phyloP scores from a whole-genome alignment of 140 eudicot genomes.

The Flaveria floridana region DNA sequence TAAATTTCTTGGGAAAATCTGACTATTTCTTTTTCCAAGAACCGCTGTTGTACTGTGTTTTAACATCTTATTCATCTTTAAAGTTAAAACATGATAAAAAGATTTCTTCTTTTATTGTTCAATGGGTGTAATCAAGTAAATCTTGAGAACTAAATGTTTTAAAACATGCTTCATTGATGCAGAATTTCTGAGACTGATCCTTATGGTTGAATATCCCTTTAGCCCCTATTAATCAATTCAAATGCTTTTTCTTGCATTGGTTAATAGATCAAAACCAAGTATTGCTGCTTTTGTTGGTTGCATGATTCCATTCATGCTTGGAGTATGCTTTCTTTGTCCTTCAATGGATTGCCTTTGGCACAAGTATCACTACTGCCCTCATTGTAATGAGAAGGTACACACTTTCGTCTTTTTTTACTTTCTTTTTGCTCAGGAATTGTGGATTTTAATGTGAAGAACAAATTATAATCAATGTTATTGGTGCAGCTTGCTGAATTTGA shows the following conservation, averaged over 20 bases:
- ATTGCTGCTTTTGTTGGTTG: constrained; percentile 91
- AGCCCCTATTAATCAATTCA: constrained; percentile 32
- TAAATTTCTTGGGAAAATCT: too few species aligned
- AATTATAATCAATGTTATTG: not conserved
- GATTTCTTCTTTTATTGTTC: not conserved
- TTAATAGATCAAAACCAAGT: constrained; percentile 72
- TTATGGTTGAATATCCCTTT: not conserved
- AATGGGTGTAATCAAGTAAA: constrained; percentile 7
- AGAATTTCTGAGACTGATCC: not conserved
- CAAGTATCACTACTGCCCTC: constrained; percentile 90
- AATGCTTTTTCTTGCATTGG: constrained; percentile 3
- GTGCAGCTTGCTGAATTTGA: constrained; percentile 82
- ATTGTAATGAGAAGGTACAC: constrained; percentile 79
- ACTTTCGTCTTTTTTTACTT: not conserved
- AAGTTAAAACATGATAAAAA: constrained; percentile 3
- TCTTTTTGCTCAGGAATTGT: not conserved
- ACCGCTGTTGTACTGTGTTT: not conserved
- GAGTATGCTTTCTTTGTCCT: constrained; percentile 93
- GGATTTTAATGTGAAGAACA: not conserved
- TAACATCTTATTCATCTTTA: not conserved
- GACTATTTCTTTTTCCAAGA: not conserved
- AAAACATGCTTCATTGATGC: not conserved
- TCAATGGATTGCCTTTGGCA: constrained; percentile 99
- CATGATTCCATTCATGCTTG: constrained; percentile 88
- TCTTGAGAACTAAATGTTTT: constrained; percentile 2